phyloP scores from a whole-genome alignment of 768 basidiomycete genomes.

The Mycena latifolia region DNA sequence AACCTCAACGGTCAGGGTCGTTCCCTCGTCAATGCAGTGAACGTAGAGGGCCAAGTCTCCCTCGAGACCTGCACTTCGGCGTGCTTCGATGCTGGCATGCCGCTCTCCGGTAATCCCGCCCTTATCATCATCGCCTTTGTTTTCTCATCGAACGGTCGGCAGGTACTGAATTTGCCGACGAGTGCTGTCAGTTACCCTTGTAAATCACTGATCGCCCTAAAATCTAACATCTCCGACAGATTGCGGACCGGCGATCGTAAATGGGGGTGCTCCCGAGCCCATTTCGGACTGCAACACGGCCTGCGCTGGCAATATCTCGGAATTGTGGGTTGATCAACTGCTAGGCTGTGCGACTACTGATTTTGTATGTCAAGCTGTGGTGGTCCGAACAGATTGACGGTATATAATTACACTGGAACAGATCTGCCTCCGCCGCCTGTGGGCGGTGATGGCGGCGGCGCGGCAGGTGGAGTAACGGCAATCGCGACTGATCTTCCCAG shows the following conservation, averaged over 20 bases:
- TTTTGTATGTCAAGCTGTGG: slow-evolving; percentile 59
- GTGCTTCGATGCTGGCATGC: slow-evolving; percentile 65
- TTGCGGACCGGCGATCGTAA: slow-evolving; percentile 61
- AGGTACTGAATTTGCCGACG: slow-evolving; percentile 56
- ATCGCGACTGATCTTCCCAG: slow-evolving; percentile 66
- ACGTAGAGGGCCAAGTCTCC: slow-evolving; percentile 56
- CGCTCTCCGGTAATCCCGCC: slow-evolving; percentile 17
- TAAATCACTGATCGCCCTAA: neutral
- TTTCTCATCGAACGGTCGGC: slow-evolving; percentile 51
- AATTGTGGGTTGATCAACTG: slow-evolving; percentile 50
- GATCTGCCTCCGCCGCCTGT: slow-evolving; percentile 54
- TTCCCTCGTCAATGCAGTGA: slow-evolving; percentile 49
- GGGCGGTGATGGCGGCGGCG: slow-evolving; percentile 46
- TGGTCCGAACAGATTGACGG: slow-evolving; percentile 73
- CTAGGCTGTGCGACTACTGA: neutral
- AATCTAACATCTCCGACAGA: slow-evolving; percentile 47
- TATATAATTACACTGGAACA: slow-evolving; percentile 79
- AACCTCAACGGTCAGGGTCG: slow-evolving; percentile 57
- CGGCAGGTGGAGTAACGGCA: slow-evolving; percentile 48
- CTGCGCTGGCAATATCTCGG: slow-evolving; percentile 70
- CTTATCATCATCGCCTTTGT: slow-evolving; percentile 33
- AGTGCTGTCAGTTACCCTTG: slow-evolving; percentile 61
- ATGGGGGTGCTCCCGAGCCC: slow-evolving; percentile 60
- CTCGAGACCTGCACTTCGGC: slow-evolving; percentile 70
- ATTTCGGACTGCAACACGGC: slow-evolving; percentile 74